phyloP scores from a whole-genome alignment of 164 flowering plant genomes.

The Vitis labrusca region DNA sequence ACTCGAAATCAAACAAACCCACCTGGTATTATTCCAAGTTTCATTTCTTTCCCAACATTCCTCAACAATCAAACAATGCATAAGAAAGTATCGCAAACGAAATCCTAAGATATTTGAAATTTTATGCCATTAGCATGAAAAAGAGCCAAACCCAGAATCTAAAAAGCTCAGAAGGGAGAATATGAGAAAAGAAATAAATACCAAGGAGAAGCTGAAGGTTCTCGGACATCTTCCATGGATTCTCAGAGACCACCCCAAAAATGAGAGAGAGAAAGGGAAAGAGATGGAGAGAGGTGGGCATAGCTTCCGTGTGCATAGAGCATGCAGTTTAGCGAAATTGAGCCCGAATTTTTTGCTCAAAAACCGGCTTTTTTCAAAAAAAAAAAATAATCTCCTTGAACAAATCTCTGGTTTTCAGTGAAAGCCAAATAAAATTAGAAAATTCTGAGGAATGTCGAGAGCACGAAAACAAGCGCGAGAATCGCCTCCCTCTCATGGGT shows the following conservation, averaged over 20 bases:
- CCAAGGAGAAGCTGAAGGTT: constrained; percentile 18
- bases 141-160: background rate
- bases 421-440: background rate
- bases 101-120: background rate
- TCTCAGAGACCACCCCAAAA: constrained; percentile 6
- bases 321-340: background rate
- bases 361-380: constrained; percentile 7
- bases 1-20: too few relatives aligned
- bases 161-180: background rate
- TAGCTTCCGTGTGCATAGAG: constrained; percentile 8
- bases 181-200: constrained; percentile 2
- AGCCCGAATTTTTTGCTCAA: constrained; percentile 20
- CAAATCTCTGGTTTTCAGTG: background rate
- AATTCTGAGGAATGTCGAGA: background rate
- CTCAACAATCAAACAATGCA: background rate
- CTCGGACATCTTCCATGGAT: constrained; percentile 24
- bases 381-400: background rate
- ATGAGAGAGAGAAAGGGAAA: constrained; percentile 3
- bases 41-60: too few relatives aligned
- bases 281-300: constrained; percentile 20
- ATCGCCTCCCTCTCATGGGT: background rate
- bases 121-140: background rate
- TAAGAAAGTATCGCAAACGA: background rate
- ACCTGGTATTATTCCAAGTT: too few relatives aligned
- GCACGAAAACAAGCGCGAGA: background rate